Evolutionary conservation across 2,329 filamentous ascomycete species (phyloP), one percentile per base, ranked within the genome.

Genomic region (Rugonectria rugulosa): DNA sequence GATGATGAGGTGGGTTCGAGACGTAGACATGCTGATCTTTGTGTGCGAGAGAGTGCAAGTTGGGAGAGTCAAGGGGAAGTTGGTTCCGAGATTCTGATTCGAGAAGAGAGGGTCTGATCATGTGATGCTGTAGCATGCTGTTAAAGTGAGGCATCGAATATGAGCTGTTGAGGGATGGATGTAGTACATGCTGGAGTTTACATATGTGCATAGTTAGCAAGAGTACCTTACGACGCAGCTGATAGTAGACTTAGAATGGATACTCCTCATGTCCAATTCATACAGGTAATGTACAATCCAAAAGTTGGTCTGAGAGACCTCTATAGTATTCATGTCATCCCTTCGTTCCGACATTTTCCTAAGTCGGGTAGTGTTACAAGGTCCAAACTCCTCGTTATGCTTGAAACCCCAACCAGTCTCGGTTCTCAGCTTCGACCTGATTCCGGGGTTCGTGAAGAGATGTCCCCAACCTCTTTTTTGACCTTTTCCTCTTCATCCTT

Each of bases 1-100:
- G 42, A 96, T 76, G 46, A 96, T 84, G 10, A 96, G 81, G 61
- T 90, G 81, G 5, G 72, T 73, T 23, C 76, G 74, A 0, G 59
- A 36, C 27, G 55, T 56, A 48, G 54, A 20, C 55, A 63, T 64
- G 36, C 20, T 57, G 37, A 20, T n/a, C n/a, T n/a, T 12, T 23
- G 19, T 62, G 49, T 29, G 47, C 20, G 48, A 12, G 8, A 36
- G 27, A 40, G 12, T 15, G 24, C 38, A n/a, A n/a, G 19, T 38
- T 26, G 8, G n/a, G 8, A 2, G 20, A 15, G 37, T 37, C 5
- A 12, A 49, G 21, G 14, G 31, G 19, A 36, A 6, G 14, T 19
- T 4, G 14, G 14, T 36, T 17, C 6, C 11, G 37, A 40, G n/a
- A 11, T 32, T 6, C 15, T 27, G 42, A 14, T 24, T 19, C 27